Base-by-base conservation (phyloP, 225 moss, liverwort and hornwort species). In the Antitrichia curtipendula region DNA sequence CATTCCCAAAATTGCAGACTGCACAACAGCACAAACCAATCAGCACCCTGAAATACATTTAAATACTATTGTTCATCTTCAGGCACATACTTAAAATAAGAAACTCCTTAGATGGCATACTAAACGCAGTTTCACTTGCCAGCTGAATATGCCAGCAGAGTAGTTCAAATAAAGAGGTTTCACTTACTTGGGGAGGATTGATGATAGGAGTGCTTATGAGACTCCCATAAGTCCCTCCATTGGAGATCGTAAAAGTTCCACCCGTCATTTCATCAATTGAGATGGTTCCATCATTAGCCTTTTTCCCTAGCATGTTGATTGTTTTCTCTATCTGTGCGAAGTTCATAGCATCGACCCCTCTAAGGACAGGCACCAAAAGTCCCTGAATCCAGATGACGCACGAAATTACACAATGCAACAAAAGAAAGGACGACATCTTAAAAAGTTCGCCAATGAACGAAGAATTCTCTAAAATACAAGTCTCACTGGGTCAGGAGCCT, bases 1-100 rank as follows among this genome's bases (percentile, higher is more conserved):
- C 98, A 98, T 96, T 84, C 94, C 98, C 96, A 98, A 93, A 90
- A 98, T 96, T 86, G 96, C 94, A 13, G 96, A 98, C 95, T 98
- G 91, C 84, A 90, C 88, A 57, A 66, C 45, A 80, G 32, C 64
- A 79, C 59, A 65, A 89, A 34, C 45, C 52, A 59, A 80, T 87
- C 36, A 86, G n/a, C 57, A 29, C 58, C 60, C 32, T 43, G 49
- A 88, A 71, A 23, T 80, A 57, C 40, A 43, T 66, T n/a, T 52
- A n/a, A 60, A 74, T 40, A 27, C 45, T 45, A 47, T n/a, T n/a
- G n/a, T n/a, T n/a, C 25, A 86, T 9, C n/a, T 85, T 68, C 32
- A 36, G 25, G 78, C 22, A 69, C 41, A 60, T 43, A 60, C 43
- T 24, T 23, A 36, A 27, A 27, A 5, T 60, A 11, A 63, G 49